Evolutionary conservation across 345 rosid species (phyloP).

Genomic region (Sonneratia alba): DNA sequence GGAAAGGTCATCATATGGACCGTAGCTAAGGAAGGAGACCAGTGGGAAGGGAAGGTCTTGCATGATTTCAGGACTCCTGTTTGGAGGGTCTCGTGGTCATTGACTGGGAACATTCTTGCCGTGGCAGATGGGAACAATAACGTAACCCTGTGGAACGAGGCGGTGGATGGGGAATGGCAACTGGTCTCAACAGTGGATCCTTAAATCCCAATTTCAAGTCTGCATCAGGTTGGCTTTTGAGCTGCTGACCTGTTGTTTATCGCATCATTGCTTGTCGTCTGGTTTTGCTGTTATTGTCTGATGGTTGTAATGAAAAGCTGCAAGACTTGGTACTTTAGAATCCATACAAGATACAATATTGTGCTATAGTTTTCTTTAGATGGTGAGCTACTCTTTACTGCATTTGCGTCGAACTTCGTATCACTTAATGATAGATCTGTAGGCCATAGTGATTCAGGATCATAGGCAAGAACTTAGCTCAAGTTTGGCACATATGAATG

Average conservation of each 20-base stretch:
- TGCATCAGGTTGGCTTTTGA: too few species aligned
- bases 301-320: neutral
- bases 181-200: conserved; percentile 40
- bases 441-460: too few species aligned
- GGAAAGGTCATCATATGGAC: conserved; percentile 59
- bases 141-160: conserved; percentile 57
- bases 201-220: conserved; percentile 5
- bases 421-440: too few species aligned
- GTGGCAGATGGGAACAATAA: conserved; percentile 49
- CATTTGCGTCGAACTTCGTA: too few species aligned
- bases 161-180: conserved; percentile 52
- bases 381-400: too few species aligned
- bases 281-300: neutral
- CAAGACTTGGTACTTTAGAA: neutral
- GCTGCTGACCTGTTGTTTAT: too few species aligned
- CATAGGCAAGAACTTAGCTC: too few species aligned
- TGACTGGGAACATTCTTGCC: conserved; percentile 48
- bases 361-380: too few species aligned
- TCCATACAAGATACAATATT: too few species aligned
- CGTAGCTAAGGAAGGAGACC: conserved; percentile 42
- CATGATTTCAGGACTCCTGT: conserved; percentile 51
- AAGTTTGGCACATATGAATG: too few species aligned
- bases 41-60: conserved; percentile 53
- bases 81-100: conserved; percentile 58
- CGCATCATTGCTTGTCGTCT: too few species aligned